A percentile compares a stretch with the other conserved stretches of the same genome.
Conservation (phyloP, 2,329 filamentous ascomycete species). For the Sporothrix globosa region DNA sequence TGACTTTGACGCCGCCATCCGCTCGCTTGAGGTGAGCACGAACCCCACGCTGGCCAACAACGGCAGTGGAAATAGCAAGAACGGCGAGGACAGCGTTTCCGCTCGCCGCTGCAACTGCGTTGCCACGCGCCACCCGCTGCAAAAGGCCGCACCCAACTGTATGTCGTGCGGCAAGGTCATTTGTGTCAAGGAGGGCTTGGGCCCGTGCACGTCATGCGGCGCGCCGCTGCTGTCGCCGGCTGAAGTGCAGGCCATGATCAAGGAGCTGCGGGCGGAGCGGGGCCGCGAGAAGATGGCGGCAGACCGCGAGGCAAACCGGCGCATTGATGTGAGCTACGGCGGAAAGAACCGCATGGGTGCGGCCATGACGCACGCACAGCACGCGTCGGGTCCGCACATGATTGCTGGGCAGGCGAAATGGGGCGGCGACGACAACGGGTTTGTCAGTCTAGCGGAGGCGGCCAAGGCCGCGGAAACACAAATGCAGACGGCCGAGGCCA, state of each 20-base stretch:
- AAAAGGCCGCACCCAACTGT: conserved; percentile 92
- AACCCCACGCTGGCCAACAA: conserved; percentile 66
- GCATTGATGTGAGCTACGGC: conserved; percentile 61
- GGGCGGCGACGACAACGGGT: conserved; percentile 44
- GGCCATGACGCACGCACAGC: conserved; percentile 36
- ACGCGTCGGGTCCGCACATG: conserved; percentile 31
- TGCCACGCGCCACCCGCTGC: conserved; percentile 81
- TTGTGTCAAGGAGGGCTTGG: conserved; percentile 90
- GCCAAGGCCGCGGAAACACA: conserved; percentile 36
- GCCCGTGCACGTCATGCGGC: conserved; percentile 90
- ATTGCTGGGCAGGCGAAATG: conserved; percentile 35
- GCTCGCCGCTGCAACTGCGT: conserved; percentile 83
- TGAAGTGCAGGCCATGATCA: conserved; percentile 85
- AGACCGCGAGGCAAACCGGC: conserved; percentile 71
- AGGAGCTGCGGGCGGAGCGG: conserved; percentile 79
- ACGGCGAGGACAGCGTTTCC: conserved; percentile 52
- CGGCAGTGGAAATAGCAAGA: not conserved
- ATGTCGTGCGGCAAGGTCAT: conserved; percentile 91
- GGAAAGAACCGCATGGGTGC: conserved; percentile 40
- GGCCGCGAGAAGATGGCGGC: conserved; percentile 83
- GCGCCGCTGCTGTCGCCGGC: conserved; percentile 68
- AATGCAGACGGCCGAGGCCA: conserved; percentile 61
- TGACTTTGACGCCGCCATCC: conserved; percentile 78
- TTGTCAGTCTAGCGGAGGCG: conserved; percentile 68
- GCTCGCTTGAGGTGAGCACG: conserved; percentile 85